Conservation (phyloP, 139 green algal species). For the Volvox reticuliferus region DNA sequence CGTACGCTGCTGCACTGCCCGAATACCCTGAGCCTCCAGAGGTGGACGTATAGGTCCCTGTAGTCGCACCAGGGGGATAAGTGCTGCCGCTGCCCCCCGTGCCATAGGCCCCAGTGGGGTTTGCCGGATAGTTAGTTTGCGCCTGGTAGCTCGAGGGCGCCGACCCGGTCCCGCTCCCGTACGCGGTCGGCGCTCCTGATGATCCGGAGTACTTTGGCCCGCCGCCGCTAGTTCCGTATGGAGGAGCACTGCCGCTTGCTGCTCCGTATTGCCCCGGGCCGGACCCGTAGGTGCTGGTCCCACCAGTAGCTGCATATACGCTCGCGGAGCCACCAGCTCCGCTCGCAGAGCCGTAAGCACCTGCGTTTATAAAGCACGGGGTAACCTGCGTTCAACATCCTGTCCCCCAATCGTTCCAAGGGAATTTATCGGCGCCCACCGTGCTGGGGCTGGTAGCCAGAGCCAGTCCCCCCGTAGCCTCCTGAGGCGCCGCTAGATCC, state of each 20-base stretch:
- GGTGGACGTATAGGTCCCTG: not conserved
- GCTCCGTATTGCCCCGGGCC: not conserved
- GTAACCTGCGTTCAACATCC: too few relatives aligned
- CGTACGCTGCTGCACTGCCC: not conserved
- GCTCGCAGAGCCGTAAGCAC: not conserved
- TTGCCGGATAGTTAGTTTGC: not conserved
- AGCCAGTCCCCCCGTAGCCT: not conserved
- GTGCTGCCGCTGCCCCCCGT: not conserved
- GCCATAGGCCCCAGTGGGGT: not conserved
- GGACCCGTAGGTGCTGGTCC: not conserved
- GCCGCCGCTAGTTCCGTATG: not conserved
- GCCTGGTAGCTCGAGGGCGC: not conserved
- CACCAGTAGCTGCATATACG: not conserved
- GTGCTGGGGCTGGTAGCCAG: conserved; percentile 21
- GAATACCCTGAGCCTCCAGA: not conserved
- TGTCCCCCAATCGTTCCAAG: too few relatives aligned
- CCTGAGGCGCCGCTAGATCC: not conserved
- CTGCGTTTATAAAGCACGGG: not conserved
- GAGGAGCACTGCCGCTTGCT: not conserved
- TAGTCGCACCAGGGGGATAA: not conserved
- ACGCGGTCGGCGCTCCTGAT: not conserved
- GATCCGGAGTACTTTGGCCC: not conserved
- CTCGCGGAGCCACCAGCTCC: not conserved
- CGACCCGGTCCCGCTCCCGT: not conserved
- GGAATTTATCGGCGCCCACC: not conserved